phyloP scores from a whole-genome alignment of 73 alveolate species.

The Vitrella brassicaformis region DNA sequence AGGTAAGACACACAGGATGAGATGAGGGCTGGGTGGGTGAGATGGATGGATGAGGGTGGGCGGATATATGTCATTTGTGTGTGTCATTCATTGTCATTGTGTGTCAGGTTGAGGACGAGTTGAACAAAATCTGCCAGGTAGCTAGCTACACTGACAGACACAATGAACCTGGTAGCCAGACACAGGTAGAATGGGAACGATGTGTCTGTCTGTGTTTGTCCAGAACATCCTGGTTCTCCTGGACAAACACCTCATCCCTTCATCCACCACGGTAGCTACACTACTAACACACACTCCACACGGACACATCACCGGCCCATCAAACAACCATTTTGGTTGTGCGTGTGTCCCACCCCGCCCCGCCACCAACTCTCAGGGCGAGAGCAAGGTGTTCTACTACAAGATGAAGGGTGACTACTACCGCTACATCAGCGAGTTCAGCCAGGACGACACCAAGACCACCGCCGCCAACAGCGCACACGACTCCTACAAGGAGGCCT shows the following conservation, averaged over 20 bases:
- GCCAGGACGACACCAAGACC: constrained; percentile 6
- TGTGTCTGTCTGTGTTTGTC: too few species aligned
- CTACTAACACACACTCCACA: too few species aligned
- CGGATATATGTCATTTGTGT: not conserved
- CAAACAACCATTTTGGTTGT: too few species aligned
- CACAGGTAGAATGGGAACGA: too few species aligned
- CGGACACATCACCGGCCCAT: too few species aligned
- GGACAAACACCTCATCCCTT: constrained; percentile 8
- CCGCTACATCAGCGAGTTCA: constrained; percentile 37
- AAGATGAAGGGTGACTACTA: constrained; percentile 73
- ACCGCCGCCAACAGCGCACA: constrained; percentile 48
- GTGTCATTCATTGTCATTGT: not conserved
- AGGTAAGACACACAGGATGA: not conserved
- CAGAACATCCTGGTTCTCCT: constrained; percentile 9
- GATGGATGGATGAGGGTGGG: too few species aligned
- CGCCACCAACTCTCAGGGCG: too few species aligned
- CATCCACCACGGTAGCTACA: not conserved
- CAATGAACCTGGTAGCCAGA: too few species aligned
- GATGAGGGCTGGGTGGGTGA: not conserved
- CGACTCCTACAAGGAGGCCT: constrained; percentile 53
- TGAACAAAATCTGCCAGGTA: constrained; percentile 11
- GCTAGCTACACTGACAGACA: too few species aligned
- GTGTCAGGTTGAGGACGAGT: constrained; percentile 4
- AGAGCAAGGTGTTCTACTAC: constrained; percentile 62
- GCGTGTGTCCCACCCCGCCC: constrained; percentile 22